Base-by-base conservation (phyloP, 2,329 filamentous ascomycete genomes). In the Ophiostoma montium region DNA sequence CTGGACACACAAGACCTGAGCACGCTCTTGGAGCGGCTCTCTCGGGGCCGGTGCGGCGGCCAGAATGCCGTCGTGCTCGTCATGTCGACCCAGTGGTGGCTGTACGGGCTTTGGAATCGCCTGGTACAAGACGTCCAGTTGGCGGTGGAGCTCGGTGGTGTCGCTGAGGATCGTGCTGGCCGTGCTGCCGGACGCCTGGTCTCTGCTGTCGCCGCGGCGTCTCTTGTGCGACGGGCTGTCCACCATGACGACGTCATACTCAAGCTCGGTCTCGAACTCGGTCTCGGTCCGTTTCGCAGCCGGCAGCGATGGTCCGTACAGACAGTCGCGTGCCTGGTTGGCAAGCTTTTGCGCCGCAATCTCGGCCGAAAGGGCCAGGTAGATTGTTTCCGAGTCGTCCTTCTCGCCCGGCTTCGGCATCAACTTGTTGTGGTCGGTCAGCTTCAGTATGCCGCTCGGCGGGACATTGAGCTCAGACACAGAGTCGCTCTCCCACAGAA, bases 401-500 rank as follows among this genome's bases (percentile, higher is more conserved):
- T 57, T 55, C 31, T 62, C 61, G 5, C 59, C 51, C 42, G 59
- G 63, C 35, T 59, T 61, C 5, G 63, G 63, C 7, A 66, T 56
- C 12, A 60, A 59, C 59, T 66, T 63, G 38, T 55, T 53, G n/a
- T n/a, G n/a, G 50, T 66, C 64, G 3, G 59, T 63, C 7, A 67
- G 50, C 2, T 62, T 63, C 48, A 66, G 63, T 49, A 67, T 61
- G 23, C 65, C 65, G 27, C 61, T 66, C 31, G 63, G 57, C 19
- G 56, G 54, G 10, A 62, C 51, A 47, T 66, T 62, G 52, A 86
- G 69, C 59, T 86, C 82, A 10, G 83, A 82, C 13, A 83, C 67
- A 30, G 85, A 77, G 60, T 87, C 83, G 60, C 82, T 85, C 64
- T 87, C 83, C 31, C 84, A 68, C 56, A 85, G 80, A 50, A 86